phyloP scores from a whole-genome alignment of 768 basidiomycete genomes.

The Sarcodon sp. region DNA sequence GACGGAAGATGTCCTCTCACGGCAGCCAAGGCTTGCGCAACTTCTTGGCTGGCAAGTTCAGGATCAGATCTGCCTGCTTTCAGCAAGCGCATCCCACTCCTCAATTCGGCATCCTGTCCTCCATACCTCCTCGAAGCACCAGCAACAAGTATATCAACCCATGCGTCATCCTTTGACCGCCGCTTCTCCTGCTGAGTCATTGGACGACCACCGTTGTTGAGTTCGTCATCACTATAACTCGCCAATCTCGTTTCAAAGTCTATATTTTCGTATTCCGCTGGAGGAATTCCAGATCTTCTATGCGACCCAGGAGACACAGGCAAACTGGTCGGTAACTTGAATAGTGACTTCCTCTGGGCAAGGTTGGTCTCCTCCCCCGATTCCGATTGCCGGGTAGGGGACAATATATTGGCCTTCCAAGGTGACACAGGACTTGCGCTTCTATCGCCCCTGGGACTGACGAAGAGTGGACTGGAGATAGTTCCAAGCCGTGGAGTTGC shows the following conservation, averaged over 20 bases:
- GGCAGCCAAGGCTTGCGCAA: constrained; percentile 56
- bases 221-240: constrained; percentile 38
- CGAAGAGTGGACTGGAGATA: background rate
- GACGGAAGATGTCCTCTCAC: constrained; percentile 25
- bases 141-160: constrained; percentile 80
- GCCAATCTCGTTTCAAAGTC: constrained; percentile 78
- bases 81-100: constrained; percentile 13
- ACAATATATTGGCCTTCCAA: background rate
- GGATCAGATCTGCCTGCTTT: constrained; percentile 40
- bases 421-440: background rate
- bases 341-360: constrained; percentile 31
- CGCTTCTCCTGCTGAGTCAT: constrained; percentile 26
- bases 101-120: constrained; percentile 39
- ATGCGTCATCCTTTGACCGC: constrained; percentile 55
- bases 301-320: constrained; percentile 33
- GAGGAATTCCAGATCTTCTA: constrained; percentile 36
- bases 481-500: background rate
- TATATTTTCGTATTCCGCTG: constrained; percentile 69
- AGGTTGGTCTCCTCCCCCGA: constrained; percentile 3
- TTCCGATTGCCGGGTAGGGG: background rate
- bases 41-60: constrained; percentile 61
- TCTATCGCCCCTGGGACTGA: background rate
- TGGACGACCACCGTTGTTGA: constrained; percentile 5
- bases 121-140: constrained; percentile 36
- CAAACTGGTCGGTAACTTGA: constrained; percentile 40